Conservation (phyloP, 805 yeast species). For the Wickerhamiella australiensis region DNA sequence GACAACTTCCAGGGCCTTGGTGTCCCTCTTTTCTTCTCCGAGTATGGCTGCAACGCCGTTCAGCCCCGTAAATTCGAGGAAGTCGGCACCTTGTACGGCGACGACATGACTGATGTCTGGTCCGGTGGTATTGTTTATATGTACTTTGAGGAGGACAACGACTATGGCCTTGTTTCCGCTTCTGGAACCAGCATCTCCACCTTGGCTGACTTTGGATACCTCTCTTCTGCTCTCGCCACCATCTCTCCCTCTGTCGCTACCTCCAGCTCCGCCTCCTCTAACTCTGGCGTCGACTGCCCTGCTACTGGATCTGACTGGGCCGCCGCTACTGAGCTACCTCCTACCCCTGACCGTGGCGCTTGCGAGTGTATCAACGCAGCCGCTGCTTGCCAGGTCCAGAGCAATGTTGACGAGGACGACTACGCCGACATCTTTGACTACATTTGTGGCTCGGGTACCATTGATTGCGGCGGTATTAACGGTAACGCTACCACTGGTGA, state of each 20-base stretch:
- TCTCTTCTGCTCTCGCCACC: constrained; percentile 39
- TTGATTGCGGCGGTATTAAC: constrained; percentile 50
- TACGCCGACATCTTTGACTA: constrained; percentile 48
- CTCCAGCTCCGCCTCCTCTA: constrained; percentile 30
- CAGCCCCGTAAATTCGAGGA: constrained; percentile 70
- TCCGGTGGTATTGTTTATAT: constrained; percentile 90
- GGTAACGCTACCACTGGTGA: constrained; percentile 51
- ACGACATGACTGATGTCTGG: constrained; percentile 78
- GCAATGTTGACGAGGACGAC: constrained; percentile 39
- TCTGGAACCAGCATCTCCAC: constrained; percentile 42
- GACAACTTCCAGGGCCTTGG: constrained; percentile 57
- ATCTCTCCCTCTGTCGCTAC: constrained; percentile 41
- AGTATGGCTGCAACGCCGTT: constrained; percentile 71
- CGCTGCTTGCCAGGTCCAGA: constrained; percentile 47
- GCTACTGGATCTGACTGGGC: constrained; percentile 44
- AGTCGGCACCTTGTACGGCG: constrained; percentile 51
- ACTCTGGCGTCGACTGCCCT: constrained; percentile 36
- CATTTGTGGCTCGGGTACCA: constrained; percentile 37
- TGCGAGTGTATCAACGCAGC: constrained; percentile 52
- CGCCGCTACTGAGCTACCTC: constrained; percentile 59
- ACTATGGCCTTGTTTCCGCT: constrained; percentile 66
- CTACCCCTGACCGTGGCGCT: constrained; percentile 55
- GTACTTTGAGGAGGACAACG: constrained; percentile 75
- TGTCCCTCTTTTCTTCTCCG: constrained; percentile 77
- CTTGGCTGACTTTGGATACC: constrained; percentile 46